phyloP scores from a whole-genome alignment of 1,284 basidiomycete genomes.

The Malassezia vespertilionis region DNA sequence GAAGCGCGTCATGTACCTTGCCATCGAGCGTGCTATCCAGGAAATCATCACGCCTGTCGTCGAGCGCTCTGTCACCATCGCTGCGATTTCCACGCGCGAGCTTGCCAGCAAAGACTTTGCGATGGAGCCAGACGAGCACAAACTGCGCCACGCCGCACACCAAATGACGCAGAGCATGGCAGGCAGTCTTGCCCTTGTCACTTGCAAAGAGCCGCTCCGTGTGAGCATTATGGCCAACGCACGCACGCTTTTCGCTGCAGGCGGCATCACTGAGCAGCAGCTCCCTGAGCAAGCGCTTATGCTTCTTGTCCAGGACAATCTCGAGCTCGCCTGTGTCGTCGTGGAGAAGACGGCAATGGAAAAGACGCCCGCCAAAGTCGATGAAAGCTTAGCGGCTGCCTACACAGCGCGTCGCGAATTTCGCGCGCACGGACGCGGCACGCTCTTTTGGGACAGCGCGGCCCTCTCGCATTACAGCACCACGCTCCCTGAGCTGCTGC shows the following conservation, averaged over 20 bases:
- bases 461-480: conserved; percentile 59
- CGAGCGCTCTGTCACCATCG: conserved; percentile 97
- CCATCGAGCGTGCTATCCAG: conserved; percentile 85
- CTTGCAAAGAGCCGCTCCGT: conserved; percentile 93
- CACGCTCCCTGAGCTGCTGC: conserved; percentile 75
- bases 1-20: conserved; percentile 81
- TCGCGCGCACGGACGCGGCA: conserved; percentile 58
- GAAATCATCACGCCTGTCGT: conserved; percentile 98
- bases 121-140: conserved; percentile 81
- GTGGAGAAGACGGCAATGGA: conserved; percentile 98
- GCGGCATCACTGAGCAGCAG: conserved; percentile 50
- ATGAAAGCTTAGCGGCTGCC: conserved; percentile 71
- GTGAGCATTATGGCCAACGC: conserved; percentile 85
- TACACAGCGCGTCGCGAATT: conserved; percentile 71
- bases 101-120: conserved; percentile 93
- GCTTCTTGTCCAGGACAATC: conserved; percentile 79
- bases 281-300: conserved; percentile 56
- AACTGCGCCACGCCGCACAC: conserved; percentile 80
- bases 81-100: conserved; percentile 91
- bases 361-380: conserved; percentile 84
- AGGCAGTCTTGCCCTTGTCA: conserved; percentile 88
- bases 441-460: conserved; percentile 37
- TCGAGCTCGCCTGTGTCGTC: conserved; percentile 83
- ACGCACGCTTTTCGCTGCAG: conserved; percentile 58
- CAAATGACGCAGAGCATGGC: conserved; percentile 95